Evolutionary conservation across 202 grass and related monocot genomes (phyloP).

Genomic region (Thinopyrum obtusiflorum): DNA sequence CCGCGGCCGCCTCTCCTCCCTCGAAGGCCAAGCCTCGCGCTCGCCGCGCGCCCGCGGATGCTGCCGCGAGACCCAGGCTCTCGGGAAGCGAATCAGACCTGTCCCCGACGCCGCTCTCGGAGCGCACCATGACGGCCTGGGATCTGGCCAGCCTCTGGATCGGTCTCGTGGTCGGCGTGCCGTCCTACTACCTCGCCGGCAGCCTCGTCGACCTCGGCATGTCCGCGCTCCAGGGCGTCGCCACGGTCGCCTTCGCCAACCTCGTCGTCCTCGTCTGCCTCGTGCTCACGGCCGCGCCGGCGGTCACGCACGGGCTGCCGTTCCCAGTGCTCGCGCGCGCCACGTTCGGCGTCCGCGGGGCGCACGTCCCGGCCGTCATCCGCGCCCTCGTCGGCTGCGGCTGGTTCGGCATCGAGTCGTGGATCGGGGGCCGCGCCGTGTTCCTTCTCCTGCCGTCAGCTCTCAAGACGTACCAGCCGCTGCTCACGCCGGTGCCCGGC

Average conservation of each 20-base stretch:
- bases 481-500: conserved; percentile 51
- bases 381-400: conserved; percentile 87
- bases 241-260: conserved; percentile 67
- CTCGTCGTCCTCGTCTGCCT: conserved; percentile 59
- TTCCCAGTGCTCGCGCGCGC: conserved; percentile 86
- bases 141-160: conserved; percentile 89
- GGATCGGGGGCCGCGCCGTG: conserved; percentile 77
- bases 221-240: conserved; percentile 76
- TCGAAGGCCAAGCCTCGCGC: conserved; percentile 17
- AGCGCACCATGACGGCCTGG: conserved; percentile 71
- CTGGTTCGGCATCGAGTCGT: conserved; percentile 91
- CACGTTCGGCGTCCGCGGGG: conserved; percentile 65
- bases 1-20: conserved; percentile 27
- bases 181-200: conserved; percentile 86
- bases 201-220: conserved; percentile 96
- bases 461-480: conserved; percentile 44
- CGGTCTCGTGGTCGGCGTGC: conserved; percentile 78
- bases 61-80: conserved; percentile 18
- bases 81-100: conserved; percentile 45
- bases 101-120: conserved; percentile 49
- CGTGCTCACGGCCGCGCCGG: conserved; percentile 63
- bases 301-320: conserved; percentile 64
- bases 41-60: conserved; percentile 11
- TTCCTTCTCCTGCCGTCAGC: conserved; percentile 64
- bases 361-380: conserved; percentile 80